A percentile compares a stretch with the other conserved stretches of the same genome.
Conservation (phyloP, 1,284 basidiomycete species). For the Melampsora abietis-canadensis region DNA sequence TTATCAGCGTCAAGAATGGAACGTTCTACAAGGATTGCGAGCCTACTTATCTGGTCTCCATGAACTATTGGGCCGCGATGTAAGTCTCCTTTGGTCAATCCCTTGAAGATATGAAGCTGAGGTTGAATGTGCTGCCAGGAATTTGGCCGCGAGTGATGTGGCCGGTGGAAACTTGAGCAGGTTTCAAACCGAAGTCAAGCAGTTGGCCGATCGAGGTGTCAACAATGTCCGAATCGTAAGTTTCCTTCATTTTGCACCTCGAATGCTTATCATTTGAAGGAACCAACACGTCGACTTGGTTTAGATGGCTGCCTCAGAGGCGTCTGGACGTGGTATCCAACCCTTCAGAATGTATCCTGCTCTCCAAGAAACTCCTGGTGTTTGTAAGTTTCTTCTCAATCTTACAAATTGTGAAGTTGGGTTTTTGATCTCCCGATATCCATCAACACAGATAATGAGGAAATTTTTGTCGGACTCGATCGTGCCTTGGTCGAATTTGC, state of each 20-base stretch:
- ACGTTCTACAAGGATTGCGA: slow-evolving; percentile 18
- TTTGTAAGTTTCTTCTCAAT: slow-evolving; percentile 17
- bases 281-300: not conserved
- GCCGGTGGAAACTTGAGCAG: slow-evolving; percentile 45
- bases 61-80: slow-evolving; percentile 42
- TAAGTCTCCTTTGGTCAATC: not conserved
- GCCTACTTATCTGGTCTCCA: slow-evolving; percentile 30
- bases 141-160: slow-evolving; percentile 46
- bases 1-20: slow-evolving; percentile 35
- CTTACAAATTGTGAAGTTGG: not conserved
- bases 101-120: not conserved
- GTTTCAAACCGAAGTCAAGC: slow-evolving; percentile 47
- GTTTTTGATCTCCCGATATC: not conserved
- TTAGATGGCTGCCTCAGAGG: slow-evolving; percentile 40
- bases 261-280: slow-evolving; percentile 42
- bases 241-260: slow-evolving; percentile 28
- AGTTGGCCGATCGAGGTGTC: slow-evolving; percentile 46
- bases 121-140: slow-evolving; percentile 44
- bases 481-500: slow-evolving; percentile 46
- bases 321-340: slow-evolving; percentile 14
- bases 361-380: slow-evolving; percentile 38
- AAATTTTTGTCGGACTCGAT: slow-evolving; percentile 47
- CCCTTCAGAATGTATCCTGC: slow-evolving; percentile 42
- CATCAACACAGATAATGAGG: slow-evolving; percentile 45
- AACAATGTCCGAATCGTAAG: slow-evolving; percentile 50